Evolutionary conservation across 2,329 filamentous ascomycete genomes (phyloP), one percentile per base, ranked within the genome.

Genomic region (Aspergillus ibericus): DNA sequence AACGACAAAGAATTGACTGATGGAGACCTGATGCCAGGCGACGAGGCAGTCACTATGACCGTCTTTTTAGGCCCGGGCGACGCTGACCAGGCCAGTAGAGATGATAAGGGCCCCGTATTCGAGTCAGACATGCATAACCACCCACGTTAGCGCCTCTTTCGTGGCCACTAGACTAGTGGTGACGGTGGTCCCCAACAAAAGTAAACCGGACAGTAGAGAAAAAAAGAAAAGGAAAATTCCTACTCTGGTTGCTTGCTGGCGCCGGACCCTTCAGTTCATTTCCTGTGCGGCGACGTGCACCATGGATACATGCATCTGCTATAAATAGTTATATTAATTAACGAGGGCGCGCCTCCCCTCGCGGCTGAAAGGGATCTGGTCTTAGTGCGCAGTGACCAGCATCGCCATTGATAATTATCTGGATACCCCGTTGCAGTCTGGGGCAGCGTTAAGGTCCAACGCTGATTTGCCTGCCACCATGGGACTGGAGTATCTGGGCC

Each of bases 401-500:
- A 32, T 20, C 36, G 36, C 25, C 36, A 22, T 42, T 32, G 36
- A 42, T 53, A 44, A 44, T 40, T 22, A 36, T 29, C 18, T 44
- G 32, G 12, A n/a, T 49, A 27, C 16, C 44, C 50, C 35, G n/a
- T 32, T 49, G 15, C 35, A 42, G 40, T 52, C 25, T 12, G 29
- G 15, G 12, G 20, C 27, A 53, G 51, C 25, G 18, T 29, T 7
- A 2, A 42, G 44, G 51, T 18, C 8, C 20, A 36, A 53, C 51
- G 25, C 22, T 22, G n/a, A n/a, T n/a, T n/a, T 51, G 38, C 36
- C 38, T 47, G 34, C 49, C 58, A 50, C 49, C 18, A 64, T 64
- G 62, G 61, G 59, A 29, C 40, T 50, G 20, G 59, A 63, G 27
- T 63, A 58, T 35, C 57, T 64, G 58, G 62, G 62, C 15, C 58